Conservation (phyloP, 257 asterid species). For the Haberlea rhodopensis region DNA sequence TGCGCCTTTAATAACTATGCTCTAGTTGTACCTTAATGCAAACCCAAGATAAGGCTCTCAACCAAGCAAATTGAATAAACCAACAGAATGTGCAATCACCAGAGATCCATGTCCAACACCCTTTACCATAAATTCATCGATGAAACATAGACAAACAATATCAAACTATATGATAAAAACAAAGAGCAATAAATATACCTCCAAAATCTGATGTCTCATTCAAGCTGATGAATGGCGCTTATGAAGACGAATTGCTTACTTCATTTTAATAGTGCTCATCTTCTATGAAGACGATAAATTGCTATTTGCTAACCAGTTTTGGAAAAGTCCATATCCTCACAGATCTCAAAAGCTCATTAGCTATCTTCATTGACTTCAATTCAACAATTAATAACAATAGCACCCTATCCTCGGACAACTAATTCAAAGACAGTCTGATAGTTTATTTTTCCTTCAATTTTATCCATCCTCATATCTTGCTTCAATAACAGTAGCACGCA, state of each 20-base stretch:
- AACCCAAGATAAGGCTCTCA: background rate
- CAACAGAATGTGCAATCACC: background rate
- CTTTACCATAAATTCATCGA: too few relatives aligned
- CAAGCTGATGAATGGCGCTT: too few relatives aligned
- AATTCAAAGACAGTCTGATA: background rate
- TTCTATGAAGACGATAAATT: too few relatives aligned
- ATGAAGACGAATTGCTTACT: too few relatives aligned
- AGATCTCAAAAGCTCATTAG: background rate
- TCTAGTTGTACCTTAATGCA: too few relatives aligned
- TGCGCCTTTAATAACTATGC: too few relatives aligned
- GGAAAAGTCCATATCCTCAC: background rate
- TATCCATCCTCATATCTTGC: background rate
- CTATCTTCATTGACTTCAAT: conserved; percentile 10
- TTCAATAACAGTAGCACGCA: background rate
- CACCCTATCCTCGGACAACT: background rate
- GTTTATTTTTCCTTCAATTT: background rate
- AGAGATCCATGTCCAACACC: background rate
- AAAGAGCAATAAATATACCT: too few relatives aligned
- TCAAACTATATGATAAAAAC: background rate
- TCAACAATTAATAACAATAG: background rate
- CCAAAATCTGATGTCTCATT: background rate
- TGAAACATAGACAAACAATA: too few relatives aligned
- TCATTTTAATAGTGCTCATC: too few relatives aligned
- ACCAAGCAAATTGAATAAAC: background rate
- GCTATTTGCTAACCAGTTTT: background rate